These are phyloP conservation scores for Bacterosira constricta DNA, from an alignment of 108 stramenopile species.

Conservation along the genomic window DNA sequence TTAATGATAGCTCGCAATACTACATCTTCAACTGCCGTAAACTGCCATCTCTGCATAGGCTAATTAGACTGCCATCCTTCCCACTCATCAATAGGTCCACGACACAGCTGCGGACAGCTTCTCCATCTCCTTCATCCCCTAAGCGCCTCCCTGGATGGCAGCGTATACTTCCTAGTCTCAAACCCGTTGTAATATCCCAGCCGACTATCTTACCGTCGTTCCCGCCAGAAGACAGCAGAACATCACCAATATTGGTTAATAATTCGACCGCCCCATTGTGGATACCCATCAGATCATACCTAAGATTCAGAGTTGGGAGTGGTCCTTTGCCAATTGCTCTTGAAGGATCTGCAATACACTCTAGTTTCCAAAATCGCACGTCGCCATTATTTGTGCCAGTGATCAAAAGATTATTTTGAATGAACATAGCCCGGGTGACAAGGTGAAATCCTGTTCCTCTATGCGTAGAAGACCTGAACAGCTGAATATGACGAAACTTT, in stretches of 20 bases:
- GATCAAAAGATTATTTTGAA: slow-evolving; percentile 25
- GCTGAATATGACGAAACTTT: slow-evolving; percentile 17
- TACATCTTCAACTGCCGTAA: slow-evolving; percentile 17
- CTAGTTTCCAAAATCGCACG: slow-evolving; percentile 30
- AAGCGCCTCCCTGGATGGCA: slow-evolving; percentile 36
- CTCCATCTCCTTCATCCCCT: neutral
- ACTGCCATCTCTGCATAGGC: slow-evolving; percentile 38
- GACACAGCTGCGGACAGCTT: slow-evolving; percentile 22
- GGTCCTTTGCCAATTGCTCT: slow-evolving; percentile 10
- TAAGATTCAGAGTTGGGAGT: slow-evolving; percentile 19
- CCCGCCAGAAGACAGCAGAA: slow-evolving; percentile 45
- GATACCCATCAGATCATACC: slow-evolving; percentile 22
- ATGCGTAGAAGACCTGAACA: slow-evolving; percentile 21
- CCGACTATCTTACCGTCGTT: slow-evolving; percentile 38
- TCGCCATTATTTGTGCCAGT: slow-evolving; percentile 42
- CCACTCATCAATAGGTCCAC: slow-evolving; percentile 32
- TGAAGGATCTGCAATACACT: neutral
- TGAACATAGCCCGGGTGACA: slow-evolving; percentile 32
- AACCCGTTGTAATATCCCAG: slow-evolving; percentile 35
- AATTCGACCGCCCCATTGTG: slow-evolving; percentile 39
- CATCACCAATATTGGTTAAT: slow-evolving; percentile 23
- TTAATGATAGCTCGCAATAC: neutral
- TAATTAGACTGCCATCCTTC: slow-evolving; percentile 21
- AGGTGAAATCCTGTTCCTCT: slow-evolving; percentile 21
- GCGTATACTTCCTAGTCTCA: slow-evolving; percentile 17